Conservation (phyloP, 2,329 filamentous ascomycete species). For the Claviceps humidiphila region DNA sequence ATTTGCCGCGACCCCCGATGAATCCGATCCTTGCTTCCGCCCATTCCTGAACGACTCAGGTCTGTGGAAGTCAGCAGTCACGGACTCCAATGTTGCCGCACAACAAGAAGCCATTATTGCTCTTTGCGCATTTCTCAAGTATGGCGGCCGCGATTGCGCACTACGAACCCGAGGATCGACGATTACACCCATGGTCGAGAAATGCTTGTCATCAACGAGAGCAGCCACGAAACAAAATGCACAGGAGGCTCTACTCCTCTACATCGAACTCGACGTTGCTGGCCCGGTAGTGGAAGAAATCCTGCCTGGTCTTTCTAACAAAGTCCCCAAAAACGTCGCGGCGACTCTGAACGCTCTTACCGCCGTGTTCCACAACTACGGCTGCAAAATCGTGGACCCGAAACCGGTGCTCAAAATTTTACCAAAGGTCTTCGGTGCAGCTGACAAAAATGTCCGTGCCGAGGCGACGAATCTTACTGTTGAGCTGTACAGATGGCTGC, state of each 20-base stretch:
- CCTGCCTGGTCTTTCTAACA: conserved; percentile 68
- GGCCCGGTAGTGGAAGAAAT: conserved; percentile 84
- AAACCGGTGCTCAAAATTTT: conserved; percentile 81
- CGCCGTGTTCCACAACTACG: conserved; percentile 82
- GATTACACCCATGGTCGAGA: conserved; percentile 72
- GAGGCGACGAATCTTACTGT: conserved; percentile 85
- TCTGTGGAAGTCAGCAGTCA: conserved; percentile 84
- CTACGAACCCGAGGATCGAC: conserved; percentile 64
- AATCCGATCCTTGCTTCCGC: conserved; percentile 71
- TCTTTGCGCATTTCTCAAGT: conserved; percentile 85
- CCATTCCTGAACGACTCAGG: conserved; percentile 76
- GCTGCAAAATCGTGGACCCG: conserved; percentile 85
- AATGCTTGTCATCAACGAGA: conserved; percentile 76
- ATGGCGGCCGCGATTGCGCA: conserved; percentile 67
- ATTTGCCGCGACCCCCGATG: conserved; percentile 74
- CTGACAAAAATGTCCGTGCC: conserved; percentile 94
- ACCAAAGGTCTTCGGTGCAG: conserved; percentile 86
- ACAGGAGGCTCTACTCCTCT: conserved; percentile 73
- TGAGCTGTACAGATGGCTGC: conserved; percentile 92
- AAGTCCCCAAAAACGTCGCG: conserved; percentile 77
- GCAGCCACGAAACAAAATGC: conserved; percentile 80
- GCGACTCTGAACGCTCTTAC: conserved; percentile 62
- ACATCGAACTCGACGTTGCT: conserved; percentile 78
- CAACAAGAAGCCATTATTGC: conserved; percentile 85
- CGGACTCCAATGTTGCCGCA: conserved; percentile 91